These are phyloP conservation scores for Sarocladium kiliense DNA, from an alignment of 2,329 filamentous ascomycete species.

Conservation along the genomic window DNA sequence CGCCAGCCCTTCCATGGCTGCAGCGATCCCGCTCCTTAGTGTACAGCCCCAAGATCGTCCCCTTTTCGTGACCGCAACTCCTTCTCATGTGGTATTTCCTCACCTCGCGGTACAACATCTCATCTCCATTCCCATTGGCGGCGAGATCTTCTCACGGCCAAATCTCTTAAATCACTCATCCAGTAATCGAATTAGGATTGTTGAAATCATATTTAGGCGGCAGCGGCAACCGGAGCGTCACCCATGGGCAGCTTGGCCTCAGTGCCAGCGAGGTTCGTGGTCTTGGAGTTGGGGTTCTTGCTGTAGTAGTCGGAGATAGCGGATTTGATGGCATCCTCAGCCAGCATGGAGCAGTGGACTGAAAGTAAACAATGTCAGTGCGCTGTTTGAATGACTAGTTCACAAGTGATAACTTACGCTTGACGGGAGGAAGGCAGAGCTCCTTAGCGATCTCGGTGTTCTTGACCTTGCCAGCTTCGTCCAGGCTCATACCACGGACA, in stretches of 20 bases:
- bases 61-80: not conserved
- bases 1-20: not conserved
- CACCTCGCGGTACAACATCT: too few relatives aligned
- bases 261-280: slow-evolving; percentile 74
- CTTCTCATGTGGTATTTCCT: slow-evolving; percentile 5
- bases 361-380: slow-evolving; percentile 36
- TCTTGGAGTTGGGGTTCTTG: slow-evolving; percentile 54
- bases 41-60: not conserved
- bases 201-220: too few relatives aligned
- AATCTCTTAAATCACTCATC: not conserved
- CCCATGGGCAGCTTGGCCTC: slow-evolving; percentile 20
- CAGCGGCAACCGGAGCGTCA: slow-evolving; percentile 6
- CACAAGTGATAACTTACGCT: slow-evolving; percentile 64
- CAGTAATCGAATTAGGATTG: not conserved
- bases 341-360: slow-evolving; percentile 90
- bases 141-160: not conserved
- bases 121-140: too few relatives aligned
- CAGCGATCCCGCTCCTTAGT: not conserved
- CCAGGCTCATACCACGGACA: slow-evolving; percentile 88
- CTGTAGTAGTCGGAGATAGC: slow-evolving; percentile 87
- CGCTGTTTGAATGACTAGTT: too few relatives aligned
- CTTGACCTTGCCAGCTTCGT: slow-evolving; percentile 86
- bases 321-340: slow-evolving; percentile 86
- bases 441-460: slow-evolving; percentile 99
- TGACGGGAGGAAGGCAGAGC: slow-evolving; percentile 81